Base-by-base conservation (phyloP, 441 rosid species). In the Pelargonium citronellum region DNA sequence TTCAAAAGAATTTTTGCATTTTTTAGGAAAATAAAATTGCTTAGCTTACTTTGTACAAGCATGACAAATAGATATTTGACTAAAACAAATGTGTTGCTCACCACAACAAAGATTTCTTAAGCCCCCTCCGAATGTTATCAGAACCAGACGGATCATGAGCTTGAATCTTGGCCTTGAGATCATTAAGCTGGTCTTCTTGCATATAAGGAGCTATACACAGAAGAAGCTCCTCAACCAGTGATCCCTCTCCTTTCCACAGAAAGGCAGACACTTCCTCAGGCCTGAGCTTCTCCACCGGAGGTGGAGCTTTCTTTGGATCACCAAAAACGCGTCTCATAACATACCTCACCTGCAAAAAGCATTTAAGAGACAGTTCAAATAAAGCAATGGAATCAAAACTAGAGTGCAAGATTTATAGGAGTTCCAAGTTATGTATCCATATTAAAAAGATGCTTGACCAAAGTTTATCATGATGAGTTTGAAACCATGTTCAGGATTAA, bases 251-350 rank as follows among this genome's bases (percentile, higher is more conserved):
- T 78, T 83, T 92, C 99, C 98, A 92, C 22, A 92, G 78, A 67
- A 81, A 80, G 74, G 87, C 83, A 74, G 87, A 90, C 66, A 84
- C 82, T 81, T 85, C 96, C 79, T 87, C 90, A n/a, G 91, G 88
- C 78, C 74, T 65, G 63, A 95, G 96, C 88, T 81, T 88, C 83
- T 88, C 96, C 75, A 95, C 69, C 3, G 97, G 99, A 12, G 99
- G 99, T 69, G 96, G 98, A 77, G 98, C 99, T 69, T 82, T 84
- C 85, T 89, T 95, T 69, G 98, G 92, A 81, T 95, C 99, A 73
- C 90, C 92, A 79, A 87, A 95, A 69, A 89, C 73, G 16, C 89
- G 90, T 85, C 91, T 88, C 98, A 95, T 85, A 64, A 92, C 98
- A 83, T 95, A 95, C 77, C 98, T 85, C 74, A 95, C 99, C 99